Base-by-base conservation (phyloP, 805 yeast genomes). In the Komagataella populi region DNA sequence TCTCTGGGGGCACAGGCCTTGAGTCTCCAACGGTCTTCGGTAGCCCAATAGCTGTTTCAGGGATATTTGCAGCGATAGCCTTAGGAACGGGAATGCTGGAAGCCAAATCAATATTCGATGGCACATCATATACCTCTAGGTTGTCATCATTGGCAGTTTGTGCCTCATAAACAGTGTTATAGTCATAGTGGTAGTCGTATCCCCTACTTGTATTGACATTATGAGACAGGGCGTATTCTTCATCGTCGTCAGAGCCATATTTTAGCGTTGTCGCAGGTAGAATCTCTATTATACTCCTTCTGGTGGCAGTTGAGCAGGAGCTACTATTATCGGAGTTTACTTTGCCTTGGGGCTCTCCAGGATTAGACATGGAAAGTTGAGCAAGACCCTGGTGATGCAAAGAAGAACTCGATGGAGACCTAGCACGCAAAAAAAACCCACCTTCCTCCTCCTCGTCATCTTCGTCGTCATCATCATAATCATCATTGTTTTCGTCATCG, bases 261-360 rank as follows among this genome's bases (percentile, higher is more conserved):
- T 90, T 89, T 51, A 91, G 74, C 0, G 87, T 81, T 0, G 98
- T 89, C 2, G 96, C 82, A 2, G 98, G 97, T 50, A 91, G 87
- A 88, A 55, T 90, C 89, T 8, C 87, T 84, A 47, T 77, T 30
- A 30, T 30, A 14, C 39, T 30, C 14, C 39, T 30, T 30, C 39
- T 6, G 39, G 39, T 30, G 14, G 39, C 14, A 8, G 39, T 30
- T 10, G 39, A 30, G 14, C 39, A 30, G 14, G 39, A 30, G 14
- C 39, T 30, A 45, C 30, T 20, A 18, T 45, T 23, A 18, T 45
- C 47, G n/a, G 47, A 45, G 46, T 43, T 53, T 51, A 18, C 46
- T 24, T 16, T 44, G 51, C 4, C 18, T 20, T 22, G 16, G 7
- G 47, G 18, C 6, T 22, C 30, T 45, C 22, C 22, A 14, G 47